These are phyloP conservation scores for Globisporangium orthogonon DNA, from an alignment of 352 stramenopile species.

Conservation along the genomic window DNA sequence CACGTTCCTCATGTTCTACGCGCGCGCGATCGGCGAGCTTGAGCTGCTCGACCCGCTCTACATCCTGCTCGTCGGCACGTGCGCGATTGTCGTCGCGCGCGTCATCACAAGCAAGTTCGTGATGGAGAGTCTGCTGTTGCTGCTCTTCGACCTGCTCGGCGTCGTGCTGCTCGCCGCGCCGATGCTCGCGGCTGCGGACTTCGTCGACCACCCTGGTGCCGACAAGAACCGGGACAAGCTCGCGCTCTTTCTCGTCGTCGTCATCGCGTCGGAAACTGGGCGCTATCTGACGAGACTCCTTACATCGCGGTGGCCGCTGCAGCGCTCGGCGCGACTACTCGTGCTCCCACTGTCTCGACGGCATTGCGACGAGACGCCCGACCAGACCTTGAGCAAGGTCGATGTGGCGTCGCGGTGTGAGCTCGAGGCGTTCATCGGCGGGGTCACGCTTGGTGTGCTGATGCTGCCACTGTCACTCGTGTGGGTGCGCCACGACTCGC, in stretches of 20 bases:
- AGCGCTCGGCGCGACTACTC: slow-evolving; percentile 1
- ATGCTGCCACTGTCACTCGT: slow-evolving; percentile 28
- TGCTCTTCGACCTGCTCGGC: slow-evolving; percentile 33
- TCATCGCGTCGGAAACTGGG: slow-evolving; percentile 40
- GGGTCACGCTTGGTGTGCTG: slow-evolving; percentile 22
- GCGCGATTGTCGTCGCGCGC: slow-evolving; percentile 33
- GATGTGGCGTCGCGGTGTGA: slow-evolving; percentile 15
- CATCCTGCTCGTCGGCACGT: slow-evolving; percentile 32
- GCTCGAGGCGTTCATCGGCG: slow-evolving; percentile 25
- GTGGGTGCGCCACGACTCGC: slow-evolving; percentile 13
- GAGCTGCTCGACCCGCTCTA: slow-evolving; percentile 41
- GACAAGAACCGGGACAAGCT: slow-evolving; percentile 29
- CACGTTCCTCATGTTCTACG: slow-evolving; percentile 38
- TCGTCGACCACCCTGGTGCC: slow-evolving; percentile 31
- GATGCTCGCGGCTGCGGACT: slow-evolving; percentile 33
- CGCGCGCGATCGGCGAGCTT: slow-evolving; percentile 19
- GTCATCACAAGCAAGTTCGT: slow-evolving; percentile 46
- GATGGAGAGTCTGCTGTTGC: slow-evolving; percentile 34
- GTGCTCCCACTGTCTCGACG: slow-evolving; percentile 16
- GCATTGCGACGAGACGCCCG: slow-evolving; percentile 19
- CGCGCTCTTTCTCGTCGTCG: slow-evolving; percentile 36
- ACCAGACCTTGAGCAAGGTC: slow-evolving; percentile 12
- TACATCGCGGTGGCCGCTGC: not conserved
- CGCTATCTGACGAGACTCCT: slow-evolving; percentile 4
- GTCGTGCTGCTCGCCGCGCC: slow-evolving; percentile 22